Base-by-base conservation (phyloP, 352 stramenopile species). In the Pythium biforme region DNA sequence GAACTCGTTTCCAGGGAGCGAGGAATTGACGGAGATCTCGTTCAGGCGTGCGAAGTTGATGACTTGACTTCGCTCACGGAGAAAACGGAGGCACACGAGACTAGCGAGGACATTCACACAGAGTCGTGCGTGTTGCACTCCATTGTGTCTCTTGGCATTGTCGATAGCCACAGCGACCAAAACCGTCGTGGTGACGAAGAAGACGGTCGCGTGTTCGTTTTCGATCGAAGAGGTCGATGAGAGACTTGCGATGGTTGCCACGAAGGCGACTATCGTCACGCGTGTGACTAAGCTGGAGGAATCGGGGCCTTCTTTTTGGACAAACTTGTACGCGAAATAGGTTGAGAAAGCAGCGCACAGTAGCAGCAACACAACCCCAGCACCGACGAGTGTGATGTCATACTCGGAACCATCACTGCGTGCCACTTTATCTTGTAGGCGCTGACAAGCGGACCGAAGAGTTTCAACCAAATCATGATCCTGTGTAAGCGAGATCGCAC, bases 11-110 rank as follows among this genome's bases (percentile, higher is more conserved):
- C 86, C 86, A 31, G 66, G 53, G 7, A 70, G 37, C 15, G 72
- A 79, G 0, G 73, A 40, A 25, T 92, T 73, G 9, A 88, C 67
- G 31, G 66, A 4, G 22, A 95, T 51, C 1, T 57, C 68, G 47
- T 95, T 95, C 6, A 96, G 60, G 26, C 84, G 68, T 3, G 78
- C 85, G 61, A 96, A 96, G 60, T 96, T 96, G 54, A 96, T 96
- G 29, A 96, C 68, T 68, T 95, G 88, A 63, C 92, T 94, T 40
- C 88, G 84, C 49, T 72, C 61, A 15, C 88, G 85, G 17, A 96
- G 62, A 4, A 85, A 49, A n/a, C 88, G 79, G 33, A 79, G 83
- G 22, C 76, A 48, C 14, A 83, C 22, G 3, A 92, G 51, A 17
- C 83, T 62, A 0, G 73, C 20, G 19, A 57, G 48, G 10, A 88